Evolutionary conservation across 805 yeast genomes (phyloP).

Genomic region (Jamesozyma lodderae): DNA sequence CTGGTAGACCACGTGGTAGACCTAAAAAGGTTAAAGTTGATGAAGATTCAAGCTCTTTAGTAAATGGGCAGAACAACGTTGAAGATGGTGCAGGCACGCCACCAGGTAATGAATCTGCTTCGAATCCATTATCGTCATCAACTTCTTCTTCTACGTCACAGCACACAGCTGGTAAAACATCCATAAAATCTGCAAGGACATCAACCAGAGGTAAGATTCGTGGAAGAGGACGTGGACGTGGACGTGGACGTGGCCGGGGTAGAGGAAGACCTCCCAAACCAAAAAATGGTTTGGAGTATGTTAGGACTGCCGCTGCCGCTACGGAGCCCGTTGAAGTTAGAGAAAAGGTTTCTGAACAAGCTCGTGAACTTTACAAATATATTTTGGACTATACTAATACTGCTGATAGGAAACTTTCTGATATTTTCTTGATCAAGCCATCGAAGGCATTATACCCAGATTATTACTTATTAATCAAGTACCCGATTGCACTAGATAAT

Average conservation of each 20-base stretch:
- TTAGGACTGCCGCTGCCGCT: conserved; percentile 13
- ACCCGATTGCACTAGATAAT: conserved; percentile 63
- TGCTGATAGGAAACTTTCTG: conserved; percentile 40
- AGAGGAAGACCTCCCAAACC: conserved; percentile 10
- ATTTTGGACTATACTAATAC: conserved; percentile 36
- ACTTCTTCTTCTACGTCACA: neutral
- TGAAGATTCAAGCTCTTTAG: conserved; percentile 8
- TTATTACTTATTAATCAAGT: conserved; percentile 50
- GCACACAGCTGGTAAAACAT: conserved; percentile 20
- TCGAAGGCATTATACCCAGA: conserved; percentile 72
- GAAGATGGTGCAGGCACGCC: neutral
- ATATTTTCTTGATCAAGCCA: conserved; percentile 62
- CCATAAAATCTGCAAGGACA: conserved; percentile 20
- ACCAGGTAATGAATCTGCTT: too few species aligned
- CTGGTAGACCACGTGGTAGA: conserved; percentile 16
- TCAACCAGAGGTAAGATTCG: conserved; percentile 13
- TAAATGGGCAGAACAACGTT: neutral
- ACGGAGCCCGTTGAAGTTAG: conserved; percentile 18
- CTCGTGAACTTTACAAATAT: conserved; percentile 36
- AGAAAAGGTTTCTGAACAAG: conserved; percentile 20
- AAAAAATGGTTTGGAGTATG: conserved; percentile 19
- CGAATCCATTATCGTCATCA: neutral
- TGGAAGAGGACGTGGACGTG: conserved; percentile 13
- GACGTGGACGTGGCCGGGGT: conserved; percentile 15
- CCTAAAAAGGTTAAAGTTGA: conserved; percentile 16